These are phyloP conservation scores for Hygrophoropsis aurantiaca DNA, from an alignment of 768 basidiomycete genomes.

Conservation along the genomic window DNA sequence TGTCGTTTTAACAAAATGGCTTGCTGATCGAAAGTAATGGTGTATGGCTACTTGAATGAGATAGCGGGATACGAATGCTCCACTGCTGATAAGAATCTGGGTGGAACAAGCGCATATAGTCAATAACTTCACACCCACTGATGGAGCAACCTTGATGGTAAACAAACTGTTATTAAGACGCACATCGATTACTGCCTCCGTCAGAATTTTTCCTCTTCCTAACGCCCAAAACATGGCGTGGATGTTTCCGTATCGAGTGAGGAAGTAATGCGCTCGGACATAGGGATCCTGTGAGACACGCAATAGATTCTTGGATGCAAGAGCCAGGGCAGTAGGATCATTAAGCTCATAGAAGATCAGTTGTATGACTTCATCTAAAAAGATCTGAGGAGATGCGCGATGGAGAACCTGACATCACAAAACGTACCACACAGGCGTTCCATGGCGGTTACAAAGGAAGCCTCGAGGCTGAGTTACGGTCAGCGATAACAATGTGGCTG, in stretches of 20 bases:
- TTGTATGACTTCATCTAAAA: constrained; percentile 63
- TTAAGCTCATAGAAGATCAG: constrained; percentile 71
- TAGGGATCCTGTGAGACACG: constrained; percentile 71
- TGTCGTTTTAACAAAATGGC: constrained; percentile 71
- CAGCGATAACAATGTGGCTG: background rate
- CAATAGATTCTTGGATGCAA: constrained; percentile 57
- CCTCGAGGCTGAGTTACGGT: background rate
- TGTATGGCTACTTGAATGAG: constrained; percentile 76
- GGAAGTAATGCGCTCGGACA: constrained; percentile 76
- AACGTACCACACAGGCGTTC: constrained; percentile 67
- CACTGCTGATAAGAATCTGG: constrained; percentile 72
- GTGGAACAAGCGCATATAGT: constrained; percentile 22
- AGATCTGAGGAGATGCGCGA: constrained; percentile 2
- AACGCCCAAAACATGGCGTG: constrained; percentile 78
- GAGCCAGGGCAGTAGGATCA: constrained; percentile 60
- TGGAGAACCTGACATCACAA: constrained; percentile 6
- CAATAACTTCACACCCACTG: constrained; percentile 10
- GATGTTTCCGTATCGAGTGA: constrained; percentile 66
- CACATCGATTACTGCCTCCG: constrained; percentile 68
- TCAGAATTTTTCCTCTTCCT: constrained; percentile 65
- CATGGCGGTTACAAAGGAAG: constrained; percentile 35
- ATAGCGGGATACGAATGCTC: constrained; percentile 78
- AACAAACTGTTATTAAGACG: constrained; percentile 24
- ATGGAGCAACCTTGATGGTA: constrained; percentile 14
- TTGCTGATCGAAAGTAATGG: constrained; percentile 72